Conservation (phyloP, 2,329 filamentous ascomycete genomes). For the Fusarium poae region DNA sequence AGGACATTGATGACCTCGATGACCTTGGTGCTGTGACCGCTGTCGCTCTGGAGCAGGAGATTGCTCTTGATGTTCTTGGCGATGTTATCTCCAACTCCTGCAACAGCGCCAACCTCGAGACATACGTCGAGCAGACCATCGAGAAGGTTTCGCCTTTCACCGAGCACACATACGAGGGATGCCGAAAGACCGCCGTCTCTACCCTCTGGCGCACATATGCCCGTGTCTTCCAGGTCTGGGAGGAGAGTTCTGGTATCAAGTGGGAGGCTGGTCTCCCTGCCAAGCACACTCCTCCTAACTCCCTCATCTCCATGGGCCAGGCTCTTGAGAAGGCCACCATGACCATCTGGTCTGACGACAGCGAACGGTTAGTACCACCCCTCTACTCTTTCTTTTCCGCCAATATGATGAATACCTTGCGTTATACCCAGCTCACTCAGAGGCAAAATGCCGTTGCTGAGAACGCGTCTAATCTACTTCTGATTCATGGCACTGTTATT, state of each 20-base stretch:
- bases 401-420: constrained; percentile 85
- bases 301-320: constrained; percentile 87
- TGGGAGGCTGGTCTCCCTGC: constrained; percentile 91
- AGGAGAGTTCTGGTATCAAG: constrained; percentile 79
- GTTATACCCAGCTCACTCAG: constrained; percentile 99
- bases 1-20: constrained; percentile 86
- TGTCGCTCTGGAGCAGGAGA: constrained; percentile 95
- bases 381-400: constrained; percentile 41
- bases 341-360: constrained; percentile 88
- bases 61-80: constrained; percentile 93
- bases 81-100: constrained; percentile 92
- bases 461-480: constrained; percentile 72
- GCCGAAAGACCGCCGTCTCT: constrained; percentile 90
- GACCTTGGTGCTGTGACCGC: constrained; percentile 89
- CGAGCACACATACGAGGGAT: constrained; percentile 92
- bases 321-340: constrained; percentile 88
- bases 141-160: constrained; percentile 83
- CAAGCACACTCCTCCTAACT: constrained; percentile 80
- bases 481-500: constrained; percentile 51
- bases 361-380: constrained; percentile 82
- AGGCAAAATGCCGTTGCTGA: constrained; percentile 90
- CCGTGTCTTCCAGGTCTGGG: constrained; percentile 88
- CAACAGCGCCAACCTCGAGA: constrained; percentile 76
- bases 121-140: constrained; percentile 90
- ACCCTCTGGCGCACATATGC: constrained; percentile 95